phyloP scores from a whole-genome alignment of 495 filamentous ascomycete species.

The Pseudomonodictys pantanalensis region DNA sequence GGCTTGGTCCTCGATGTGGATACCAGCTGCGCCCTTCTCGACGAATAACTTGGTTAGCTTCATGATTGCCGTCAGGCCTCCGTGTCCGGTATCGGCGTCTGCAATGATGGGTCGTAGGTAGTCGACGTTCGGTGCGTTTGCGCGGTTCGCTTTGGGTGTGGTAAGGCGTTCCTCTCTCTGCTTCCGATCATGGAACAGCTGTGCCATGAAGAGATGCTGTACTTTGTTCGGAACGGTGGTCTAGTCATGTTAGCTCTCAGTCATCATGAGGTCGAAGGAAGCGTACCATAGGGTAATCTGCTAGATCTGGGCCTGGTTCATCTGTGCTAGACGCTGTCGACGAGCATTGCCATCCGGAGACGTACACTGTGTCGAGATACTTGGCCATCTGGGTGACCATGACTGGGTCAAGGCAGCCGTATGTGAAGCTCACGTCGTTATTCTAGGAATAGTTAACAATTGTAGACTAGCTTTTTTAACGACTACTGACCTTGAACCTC shows the following conservation, averaged over 20 bases:
- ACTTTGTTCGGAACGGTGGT: slow-evolving; percentile 99
- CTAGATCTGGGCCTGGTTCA: slow-evolving; percentile 95
- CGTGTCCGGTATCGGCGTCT: slow-evolving; percentile 96
- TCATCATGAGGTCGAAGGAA: background rate
- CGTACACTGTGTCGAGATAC: slow-evolving; percentile 96
- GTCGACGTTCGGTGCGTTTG: slow-evolving; percentile 77
- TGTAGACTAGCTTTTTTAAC: background rate
- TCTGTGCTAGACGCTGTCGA: slow-evolving; percentile 91
- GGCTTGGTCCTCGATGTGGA: slow-evolving; percentile 98
- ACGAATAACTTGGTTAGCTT: slow-evolving; percentile 98
- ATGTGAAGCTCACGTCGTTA: slow-evolving; percentile 84
- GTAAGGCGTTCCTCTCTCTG: slow-evolving; percentile 91
- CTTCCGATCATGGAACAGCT: slow-evolving; percentile 99
- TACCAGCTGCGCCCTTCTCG: slow-evolving; percentile 94
- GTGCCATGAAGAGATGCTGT: slow-evolving; percentile 91
- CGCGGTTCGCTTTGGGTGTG: slow-evolving; percentile 68
- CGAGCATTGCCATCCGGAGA: slow-evolving; percentile 98
- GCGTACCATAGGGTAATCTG: slow-evolving; percentile 92
- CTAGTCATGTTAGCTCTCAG: slow-evolving; percentile 44
- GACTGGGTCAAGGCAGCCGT: slow-evolving; percentile 94
- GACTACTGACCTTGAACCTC: slow-evolving; percentile 66
- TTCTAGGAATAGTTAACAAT: slow-evolving; percentile 49
- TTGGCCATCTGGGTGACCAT: slow-evolving; percentile 99
- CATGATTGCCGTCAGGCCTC: slow-evolving; percentile 95
- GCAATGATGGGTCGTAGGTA: slow-evolving; percentile 95